A percentile compares a stretch with the other conserved stretches of the same genome.
Evolutionary conservation across 140 eudicot genomes (phyloP).

Genomic region (Ambrosia hybrid): DNA sequence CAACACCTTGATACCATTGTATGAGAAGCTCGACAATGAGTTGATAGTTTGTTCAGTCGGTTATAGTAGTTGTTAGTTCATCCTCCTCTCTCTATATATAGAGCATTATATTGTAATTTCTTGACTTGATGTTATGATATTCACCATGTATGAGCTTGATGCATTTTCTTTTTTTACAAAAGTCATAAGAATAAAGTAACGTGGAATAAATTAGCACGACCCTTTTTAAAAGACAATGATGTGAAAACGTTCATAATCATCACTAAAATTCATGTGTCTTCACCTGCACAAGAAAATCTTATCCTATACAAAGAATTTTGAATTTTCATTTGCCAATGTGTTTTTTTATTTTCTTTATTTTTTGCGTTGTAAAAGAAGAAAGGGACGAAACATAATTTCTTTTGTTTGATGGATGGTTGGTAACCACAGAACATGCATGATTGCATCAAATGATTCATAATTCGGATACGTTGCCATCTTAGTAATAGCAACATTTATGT

Average conservation of each 20-base stretch:
- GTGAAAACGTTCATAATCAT: background rate
- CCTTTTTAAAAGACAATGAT: background rate
- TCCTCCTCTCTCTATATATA: no score
- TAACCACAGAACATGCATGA: slow-evolving; percentile 31
- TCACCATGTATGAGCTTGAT: no score
- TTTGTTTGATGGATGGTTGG: slow-evolving; percentile 13
- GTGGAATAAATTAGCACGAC: background rate
- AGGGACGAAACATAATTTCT: slow-evolving; percentile 24
- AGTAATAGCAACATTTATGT: slow-evolving; percentile 31
- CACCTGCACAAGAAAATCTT: background rate
- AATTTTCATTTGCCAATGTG: background rate
- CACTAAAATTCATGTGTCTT: background rate
- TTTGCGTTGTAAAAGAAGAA: slow-evolving; percentile 5
- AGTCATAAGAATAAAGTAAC: background rate
- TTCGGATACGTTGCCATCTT: slow-evolving; percentile 27
- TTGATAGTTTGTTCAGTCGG: no score
- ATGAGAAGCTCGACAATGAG: no score
- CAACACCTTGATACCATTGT: no score
- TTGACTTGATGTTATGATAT: no score
- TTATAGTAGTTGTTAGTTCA: no score
- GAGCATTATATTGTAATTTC: no score
- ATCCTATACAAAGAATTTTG: background rate
- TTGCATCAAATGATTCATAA: slow-evolving; percentile 29
- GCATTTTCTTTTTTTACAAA: background rate
- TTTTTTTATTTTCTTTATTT: background rate